Percentiles rank a stretch among this genome's conserved stretches.
These are phyloP conservation scores for Rhizophagus clarus DNA, from an alignment of 192 early-diverging fungal species.

Conservation along the genomic window DNA sequence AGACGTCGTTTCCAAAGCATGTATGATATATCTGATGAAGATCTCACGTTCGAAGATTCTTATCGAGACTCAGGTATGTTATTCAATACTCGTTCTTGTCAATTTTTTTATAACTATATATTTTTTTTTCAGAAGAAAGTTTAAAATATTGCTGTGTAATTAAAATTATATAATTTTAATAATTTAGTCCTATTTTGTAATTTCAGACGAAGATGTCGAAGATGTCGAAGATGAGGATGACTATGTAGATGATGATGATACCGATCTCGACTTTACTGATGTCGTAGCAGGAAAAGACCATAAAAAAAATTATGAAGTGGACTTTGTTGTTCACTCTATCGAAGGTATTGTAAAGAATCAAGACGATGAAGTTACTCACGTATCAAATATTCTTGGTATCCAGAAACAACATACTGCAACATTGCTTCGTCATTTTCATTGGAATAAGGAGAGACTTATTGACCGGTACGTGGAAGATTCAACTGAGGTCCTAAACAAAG, in stretches of 20 bases:
- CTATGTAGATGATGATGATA: conserved; percentile 48
- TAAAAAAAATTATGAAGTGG: conserved; percentile 74
- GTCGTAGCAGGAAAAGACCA: conserved; percentile 61
- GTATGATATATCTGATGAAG: conserved; percentile 29
- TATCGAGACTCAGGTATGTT: conserved; percentile 8
- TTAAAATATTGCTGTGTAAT: neutral
- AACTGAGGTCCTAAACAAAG: conserved; percentile 57
- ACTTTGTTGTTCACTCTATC: conserved; percentile 66
- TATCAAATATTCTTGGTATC: conserved; percentile 72
- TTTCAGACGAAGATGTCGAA: conserved; percentile 1
- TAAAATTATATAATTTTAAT: neutral
- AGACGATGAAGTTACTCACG: conserved; percentile 67
- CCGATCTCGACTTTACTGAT: conserved; percentile 59
- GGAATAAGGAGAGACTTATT: conserved; percentile 86
- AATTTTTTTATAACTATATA: neutral
- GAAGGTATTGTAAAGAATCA: conserved; percentile 66
- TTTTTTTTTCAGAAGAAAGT: neutral
- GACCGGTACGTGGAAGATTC: conserved; percentile 78
- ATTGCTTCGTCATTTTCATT: conserved; percentile 75
- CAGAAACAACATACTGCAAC: conserved; percentile 68
- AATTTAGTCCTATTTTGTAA: neutral
- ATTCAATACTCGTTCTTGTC: neutral
- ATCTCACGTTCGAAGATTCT: conserved; percentile 1
- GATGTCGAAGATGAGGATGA: neutral
- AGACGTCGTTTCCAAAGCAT: conserved; percentile 32